Evolutionary conservation across 345 rosid species (phyloP), one percentile per base, ranked within the genome.

Genomic region (Syzygium jambos): DNA sequence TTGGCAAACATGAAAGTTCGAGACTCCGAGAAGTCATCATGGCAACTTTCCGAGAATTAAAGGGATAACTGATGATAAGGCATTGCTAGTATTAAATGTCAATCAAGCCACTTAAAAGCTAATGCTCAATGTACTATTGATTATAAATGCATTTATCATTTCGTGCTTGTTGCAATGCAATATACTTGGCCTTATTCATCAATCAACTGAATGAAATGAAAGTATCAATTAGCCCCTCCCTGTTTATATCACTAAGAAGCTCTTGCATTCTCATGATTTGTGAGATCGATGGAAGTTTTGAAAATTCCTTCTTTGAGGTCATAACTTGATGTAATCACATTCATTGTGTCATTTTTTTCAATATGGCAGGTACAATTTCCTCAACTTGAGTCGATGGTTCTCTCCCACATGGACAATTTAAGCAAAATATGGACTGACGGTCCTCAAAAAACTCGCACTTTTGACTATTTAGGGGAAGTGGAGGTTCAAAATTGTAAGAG

Each of bases 381-480:
- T 59, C 0, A 4, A 0, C 7, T 59, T 1, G 0, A 2, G 16
- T 27, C 1, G 3, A 27, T 59, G 4, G 0, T 5, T 59, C 7
- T 59, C 68, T 27, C 68, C 15, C 16, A 59, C 0, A 59, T 59
- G 30, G 30, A 59, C 30, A 27, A 27, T 59, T 27, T 59, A 27
- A 27, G 30, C 68, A 59, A 27, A 5, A 27, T 59, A 59, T 27
- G 30, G 30, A 2, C 3, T 0, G 0, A 5, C 4, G 0, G 0
- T 27, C 30, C 68, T 59, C 68, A 5, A 12, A 30, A 27, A 59
- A 11, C 3, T 59, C 68, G 11, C 68, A 12, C 4, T 1, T 59
- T 11, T 59, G 30, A 5, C 0, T 5, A 0, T 59, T 25, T 59
- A 12, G 0, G 0, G 15, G 0, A 0, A 27, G 0, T 11, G 68